A percentile compares a stretch with the other conserved stretches of the same genome.
Conservation (phyloP, 768 basidiomycete genomes). For the Hericium coralloides region DNA sequence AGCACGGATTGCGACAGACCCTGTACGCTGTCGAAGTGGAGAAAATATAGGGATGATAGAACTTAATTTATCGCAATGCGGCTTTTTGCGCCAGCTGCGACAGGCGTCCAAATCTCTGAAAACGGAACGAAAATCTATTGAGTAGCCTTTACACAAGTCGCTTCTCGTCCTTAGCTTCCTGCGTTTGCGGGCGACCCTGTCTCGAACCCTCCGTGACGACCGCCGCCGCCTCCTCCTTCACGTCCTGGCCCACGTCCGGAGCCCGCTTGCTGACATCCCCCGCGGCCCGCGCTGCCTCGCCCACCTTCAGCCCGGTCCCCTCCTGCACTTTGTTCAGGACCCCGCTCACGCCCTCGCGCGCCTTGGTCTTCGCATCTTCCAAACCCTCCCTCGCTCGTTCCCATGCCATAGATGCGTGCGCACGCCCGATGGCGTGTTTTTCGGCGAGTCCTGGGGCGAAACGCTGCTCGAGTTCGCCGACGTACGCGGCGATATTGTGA, state of each 20-base stretch:
- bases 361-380: conserved; percentile 33
- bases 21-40: no score
- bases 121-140: conserved; percentile 16
- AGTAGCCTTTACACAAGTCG: conserved; percentile 8
- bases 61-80: no score
- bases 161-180: conserved; percentile 4
- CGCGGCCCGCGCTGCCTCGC: conserved; percentile 7
- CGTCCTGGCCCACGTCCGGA: conserved; percentile 3
- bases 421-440: conserved; percentile 55
- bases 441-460: conserved; percentile 64
- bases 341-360: conserved; percentile 35
- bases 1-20: no score
- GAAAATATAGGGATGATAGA: no score
- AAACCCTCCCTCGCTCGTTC: conserved; percentile 45
- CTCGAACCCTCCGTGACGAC: not conserved
- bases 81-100: no score
- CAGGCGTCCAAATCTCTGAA: no score
- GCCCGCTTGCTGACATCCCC: conserved; percentile 1
- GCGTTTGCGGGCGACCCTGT: not conserved
- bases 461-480: conserved; percentile 57
- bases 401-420: conserved; percentile 53
- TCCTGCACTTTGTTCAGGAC: conserved; percentile 55
- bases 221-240: conserved; percentile 11
- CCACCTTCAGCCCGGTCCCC: conserved; percentile 58
- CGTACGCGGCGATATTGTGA: conserved; percentile 55